Percentiles rank a stretch among this genome's conserved stretches.
These are phyloP conservation scores for Dipteronia dyeriana DNA, from an alignment of 345 rosid species.

Conservation along the genomic window DNA sequence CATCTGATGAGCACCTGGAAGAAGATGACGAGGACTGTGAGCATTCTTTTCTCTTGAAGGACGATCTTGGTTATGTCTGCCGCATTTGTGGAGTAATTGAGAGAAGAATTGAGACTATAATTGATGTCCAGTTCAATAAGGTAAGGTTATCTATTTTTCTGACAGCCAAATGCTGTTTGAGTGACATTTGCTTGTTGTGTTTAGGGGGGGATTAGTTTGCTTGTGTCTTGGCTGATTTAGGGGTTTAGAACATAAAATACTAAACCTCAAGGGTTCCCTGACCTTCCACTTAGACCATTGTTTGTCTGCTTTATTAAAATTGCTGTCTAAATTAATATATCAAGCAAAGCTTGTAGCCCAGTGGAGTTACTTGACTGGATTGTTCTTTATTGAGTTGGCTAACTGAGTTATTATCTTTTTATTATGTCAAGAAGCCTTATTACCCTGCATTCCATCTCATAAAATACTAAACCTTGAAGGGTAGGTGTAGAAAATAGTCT, in stretches of 20 bases:
- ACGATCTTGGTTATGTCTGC: slow-evolving; percentile 94
- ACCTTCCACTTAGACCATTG: neutral
- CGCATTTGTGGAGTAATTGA: slow-evolving; percentile 78
- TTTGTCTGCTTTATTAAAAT: neutral
- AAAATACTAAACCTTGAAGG: neutral
- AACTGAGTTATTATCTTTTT: neutral
- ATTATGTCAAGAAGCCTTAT: neutral
- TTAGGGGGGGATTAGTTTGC: neutral
- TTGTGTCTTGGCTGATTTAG: too few relatives aligned
- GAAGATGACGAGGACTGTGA: slow-evolving; percentile 69
- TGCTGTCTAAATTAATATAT: neutral
- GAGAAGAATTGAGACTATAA: slow-evolving; percentile 69
- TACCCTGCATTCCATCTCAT: neutral
- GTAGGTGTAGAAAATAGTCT: neutral
- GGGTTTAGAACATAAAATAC: too few relatives aligned
- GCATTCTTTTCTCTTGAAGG: slow-evolving; percentile 77
- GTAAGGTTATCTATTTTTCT: slow-evolving; percentile 34
- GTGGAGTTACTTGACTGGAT: neutral
- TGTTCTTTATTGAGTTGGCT: neutral
- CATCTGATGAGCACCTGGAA: slow-evolving; percentile 39
- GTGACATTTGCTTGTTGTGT: neutral
- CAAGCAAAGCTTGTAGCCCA: neutral
- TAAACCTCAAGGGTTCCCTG: neutral
- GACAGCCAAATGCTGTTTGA: neutral
- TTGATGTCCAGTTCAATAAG: slow-evolving; percentile 79